Base-by-base conservation (phyloP, 352 stramenopile genomes). In the Globisporangium sylvaticum region DNA sequence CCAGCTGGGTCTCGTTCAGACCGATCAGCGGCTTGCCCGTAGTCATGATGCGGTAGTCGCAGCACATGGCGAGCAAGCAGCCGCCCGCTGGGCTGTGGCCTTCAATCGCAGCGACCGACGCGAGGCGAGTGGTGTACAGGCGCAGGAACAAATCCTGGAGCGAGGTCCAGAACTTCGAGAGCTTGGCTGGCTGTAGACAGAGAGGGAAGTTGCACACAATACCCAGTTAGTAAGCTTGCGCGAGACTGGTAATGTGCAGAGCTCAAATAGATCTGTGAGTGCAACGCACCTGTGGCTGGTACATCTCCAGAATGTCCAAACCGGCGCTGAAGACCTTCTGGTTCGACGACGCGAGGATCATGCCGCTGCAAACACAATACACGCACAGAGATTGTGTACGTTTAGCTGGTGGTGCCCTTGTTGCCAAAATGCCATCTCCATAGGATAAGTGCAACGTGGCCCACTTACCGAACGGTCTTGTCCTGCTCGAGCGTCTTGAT, bases 1-100 rank as follows among this genome's bases (percentile, higher is more conserved):
- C 95, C 34, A 98, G 71, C 67, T 96, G 83, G 7, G 92, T 97
- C 80, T 98, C 95, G 70, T 98, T 98, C 37, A 98, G 78, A 12
- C 95, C 95, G 69, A 98, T 98, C 37, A 88, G 81, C n/a, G 83
- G 79, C 60, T 92, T 90, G 14, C 84, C 87, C 10, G 69, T 77
- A n/a, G 89, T 84, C 90, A 98, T 98, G 63, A 98, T 78, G 24
- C 96, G 88, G 75, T 97, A 98, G 81, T 98, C 94, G 73, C 92
- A 98, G 71, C 86, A 91, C 83, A 98, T 94, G 24, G 94, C 90
- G 42, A 98, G 76, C 70, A 98, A 77, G 66, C 96, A 98, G 59
- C 96, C 96, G 42, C 89, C 96, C 3, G 96, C 96, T 9, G 94
- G 93, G 66, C 91, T 96, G 77, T 97, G 90, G 12, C 94, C 95